Conservation (phyloP, 805 yeast species). For the Suhomyces vadensis region DNA sequence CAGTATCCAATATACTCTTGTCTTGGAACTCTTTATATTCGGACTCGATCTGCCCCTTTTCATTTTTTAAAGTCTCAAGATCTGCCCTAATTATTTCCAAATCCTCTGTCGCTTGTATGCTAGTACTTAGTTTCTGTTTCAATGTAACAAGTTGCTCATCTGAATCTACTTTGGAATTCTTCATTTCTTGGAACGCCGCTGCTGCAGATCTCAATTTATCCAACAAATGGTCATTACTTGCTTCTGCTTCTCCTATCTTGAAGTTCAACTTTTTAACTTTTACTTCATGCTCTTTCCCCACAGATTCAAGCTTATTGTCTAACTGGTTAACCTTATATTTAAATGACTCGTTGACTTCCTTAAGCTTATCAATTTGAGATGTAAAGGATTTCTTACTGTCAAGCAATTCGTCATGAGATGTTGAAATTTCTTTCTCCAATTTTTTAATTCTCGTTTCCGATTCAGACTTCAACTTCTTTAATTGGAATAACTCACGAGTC, state of each 20-base stretch:
- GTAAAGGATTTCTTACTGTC: constrained; percentile 28
- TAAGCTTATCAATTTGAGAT: constrained; percentile 19
- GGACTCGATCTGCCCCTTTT: constrained; percentile 1
- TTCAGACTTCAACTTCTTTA: constrained; percentile 60
- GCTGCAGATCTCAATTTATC: constrained; percentile 45
- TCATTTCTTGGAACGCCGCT: constrained; percentile 32
- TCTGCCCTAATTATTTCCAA: not conserved
- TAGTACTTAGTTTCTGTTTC: not conserved
- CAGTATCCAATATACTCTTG: not conserved
- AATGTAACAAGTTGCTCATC: constrained; percentile 2
- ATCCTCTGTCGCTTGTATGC: not conserved
- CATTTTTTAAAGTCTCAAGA: not conserved
- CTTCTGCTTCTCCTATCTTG: constrained; percentile 30
- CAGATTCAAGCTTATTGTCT: constrained; percentile 17
- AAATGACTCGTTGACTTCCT: constrained; percentile 25
- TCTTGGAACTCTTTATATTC: not conserved
- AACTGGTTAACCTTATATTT: constrained; percentile 23
- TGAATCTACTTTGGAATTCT: constrained; percentile 16
- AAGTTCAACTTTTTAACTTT: constrained; percentile 21
- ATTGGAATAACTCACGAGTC: constrained; percentile 75
- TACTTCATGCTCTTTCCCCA: constrained; percentile 12
- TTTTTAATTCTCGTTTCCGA: constrained; percentile 44
- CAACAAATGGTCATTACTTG: constrained; percentile 37
- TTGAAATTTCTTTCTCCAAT: constrained; percentile 43
- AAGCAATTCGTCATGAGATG: constrained; percentile 31